Conservation (phyloP, 192 early-diverging fungal species). For the Coemansia sp. region DNA sequence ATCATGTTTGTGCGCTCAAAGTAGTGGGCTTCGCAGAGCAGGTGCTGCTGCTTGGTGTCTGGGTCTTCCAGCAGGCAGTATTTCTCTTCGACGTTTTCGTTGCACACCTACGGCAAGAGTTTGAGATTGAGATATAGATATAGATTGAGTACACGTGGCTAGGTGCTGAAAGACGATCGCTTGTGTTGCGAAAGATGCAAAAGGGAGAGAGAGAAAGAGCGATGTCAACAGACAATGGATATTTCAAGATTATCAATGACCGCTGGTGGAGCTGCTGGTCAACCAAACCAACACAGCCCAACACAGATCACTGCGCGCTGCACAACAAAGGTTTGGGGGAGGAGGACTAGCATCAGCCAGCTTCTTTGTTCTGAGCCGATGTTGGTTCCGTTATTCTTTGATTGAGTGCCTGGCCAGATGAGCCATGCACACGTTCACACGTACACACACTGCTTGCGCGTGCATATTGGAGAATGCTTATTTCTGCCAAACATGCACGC, state of each 20-base stretch:
- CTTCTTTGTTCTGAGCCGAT: background rate
- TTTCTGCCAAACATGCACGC: constrained; percentile 1
- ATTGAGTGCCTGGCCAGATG: background rate
- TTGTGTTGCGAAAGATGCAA: background rate
- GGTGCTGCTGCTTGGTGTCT: constrained; percentile 31
- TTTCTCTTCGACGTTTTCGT: constrained; percentile 39
- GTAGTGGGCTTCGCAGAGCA: constrained; percentile 49
- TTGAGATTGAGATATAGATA: background rate
- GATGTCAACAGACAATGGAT: too few relatives aligned
- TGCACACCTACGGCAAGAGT: constrained; percentile 25
- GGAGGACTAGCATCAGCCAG: background rate
- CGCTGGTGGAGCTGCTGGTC: background rate
- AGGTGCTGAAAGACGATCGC: background rate
- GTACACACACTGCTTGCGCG: constrained; percentile 5
- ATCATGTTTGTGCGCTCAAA: constrained; percentile 52
- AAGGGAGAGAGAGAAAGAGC: constrained; percentile 1
- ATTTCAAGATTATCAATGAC: constrained; percentile 2
- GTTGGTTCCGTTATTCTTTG: background rate
- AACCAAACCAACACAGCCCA: background rate
- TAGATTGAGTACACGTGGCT: background rate
- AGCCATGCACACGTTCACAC: constrained; percentile 2
- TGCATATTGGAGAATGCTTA: background rate
- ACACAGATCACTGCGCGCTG: background rate
- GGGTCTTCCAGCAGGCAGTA: constrained; percentile 39
- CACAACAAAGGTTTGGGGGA: background rate